These are phyloP conservation scores for Cutaneotrichosporon mucoides DNA, from an alignment of 1,284 basidiomycete genomes.

Conservation along the genomic window DNA sequence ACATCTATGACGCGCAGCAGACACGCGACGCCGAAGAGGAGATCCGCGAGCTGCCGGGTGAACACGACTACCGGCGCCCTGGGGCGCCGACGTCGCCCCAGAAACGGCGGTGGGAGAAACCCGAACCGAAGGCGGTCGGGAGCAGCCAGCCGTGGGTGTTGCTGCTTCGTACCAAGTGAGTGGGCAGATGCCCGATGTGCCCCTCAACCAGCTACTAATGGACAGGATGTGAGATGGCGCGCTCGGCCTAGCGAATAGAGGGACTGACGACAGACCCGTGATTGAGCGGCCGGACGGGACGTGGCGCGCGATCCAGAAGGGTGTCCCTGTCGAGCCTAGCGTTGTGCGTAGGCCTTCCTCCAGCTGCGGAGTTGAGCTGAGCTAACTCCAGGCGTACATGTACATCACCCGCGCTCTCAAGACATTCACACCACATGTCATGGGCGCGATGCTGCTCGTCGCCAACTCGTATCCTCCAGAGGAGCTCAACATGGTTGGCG, in stretches of 20 bases:
- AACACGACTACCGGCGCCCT: slow-evolving; percentile 11
- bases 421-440: slow-evolving; percentile 66
- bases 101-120: slow-evolving; percentile 11
- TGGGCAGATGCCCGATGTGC: slow-evolving; percentile 5
- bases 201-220: no score
- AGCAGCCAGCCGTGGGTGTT: slow-evolving; percentile 88
- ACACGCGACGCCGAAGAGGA: slow-evolving; percentile 48
- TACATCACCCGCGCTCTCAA: slow-evolving; percentile 78
- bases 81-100: slow-evolving; percentile 6
- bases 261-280: slow-evolving; percentile 60
- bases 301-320: slow-evolving; percentile 78
- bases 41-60: slow-evolving; percentile 40
- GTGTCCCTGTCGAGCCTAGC: slow-evolving; percentile 66
- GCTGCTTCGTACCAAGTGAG: slow-evolving; percentile 78
- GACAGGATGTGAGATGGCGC: no score
- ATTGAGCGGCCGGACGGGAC: slow-evolving; percentile 62
- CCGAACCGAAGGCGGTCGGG: slow-evolving; percentile 51
- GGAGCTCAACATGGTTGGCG: slow-evolving; percentile 67
- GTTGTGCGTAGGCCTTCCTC: slow-evolving; percentile 36
- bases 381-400: slow-evolving; percentile 57
- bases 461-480: slow-evolving; percentile 62
- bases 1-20: slow-evolving; percentile 53
- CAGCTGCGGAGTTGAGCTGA: not conserved
- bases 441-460: slow-evolving; percentile 76
- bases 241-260: not conserved